Conservation (phyloP, 176 grass and related monocot genomes). For the Puccinellia tenuiflora region DNA sequence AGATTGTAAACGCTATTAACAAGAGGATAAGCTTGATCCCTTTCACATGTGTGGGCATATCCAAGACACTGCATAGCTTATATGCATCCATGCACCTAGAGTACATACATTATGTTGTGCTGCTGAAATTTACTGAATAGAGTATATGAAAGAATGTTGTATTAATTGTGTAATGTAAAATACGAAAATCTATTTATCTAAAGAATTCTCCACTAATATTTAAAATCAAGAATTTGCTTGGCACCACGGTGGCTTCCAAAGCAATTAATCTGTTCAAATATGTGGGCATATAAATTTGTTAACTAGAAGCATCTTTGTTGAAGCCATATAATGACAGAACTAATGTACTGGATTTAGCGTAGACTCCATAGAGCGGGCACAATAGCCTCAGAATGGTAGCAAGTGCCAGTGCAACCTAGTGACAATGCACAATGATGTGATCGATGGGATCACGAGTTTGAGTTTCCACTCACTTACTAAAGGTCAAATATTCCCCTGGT, state of each 20-base stretch:
- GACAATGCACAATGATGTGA: neutral
- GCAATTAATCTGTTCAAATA: neutral
- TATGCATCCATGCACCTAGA: neutral
- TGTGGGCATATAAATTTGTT: neutral
- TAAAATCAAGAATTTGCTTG: neutral
- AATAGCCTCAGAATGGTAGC: neutral
- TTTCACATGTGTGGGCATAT: slow-evolving; percentile 1
- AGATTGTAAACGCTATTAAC: neutral
- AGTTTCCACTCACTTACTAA: neutral
- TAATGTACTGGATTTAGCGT: neutral
- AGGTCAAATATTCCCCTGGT: neutral
- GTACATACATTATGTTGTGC: neutral
- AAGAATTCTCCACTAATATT: neutral
- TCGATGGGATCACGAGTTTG: neutral
- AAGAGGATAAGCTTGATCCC: neutral
- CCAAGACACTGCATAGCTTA: neutral
- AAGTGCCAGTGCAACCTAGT: neutral
- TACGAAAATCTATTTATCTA: neutral
- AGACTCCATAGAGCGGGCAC: neutral
- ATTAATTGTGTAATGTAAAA: neutral
- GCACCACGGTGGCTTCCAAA: neutral
- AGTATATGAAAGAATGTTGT: neutral
- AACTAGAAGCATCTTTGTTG: neutral
- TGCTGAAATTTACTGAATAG: neutral
- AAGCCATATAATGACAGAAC: neutral